Base-by-base conservation (phyloP, 352 stramenopile genomes). In the Pythium utonaiense region DNA sequence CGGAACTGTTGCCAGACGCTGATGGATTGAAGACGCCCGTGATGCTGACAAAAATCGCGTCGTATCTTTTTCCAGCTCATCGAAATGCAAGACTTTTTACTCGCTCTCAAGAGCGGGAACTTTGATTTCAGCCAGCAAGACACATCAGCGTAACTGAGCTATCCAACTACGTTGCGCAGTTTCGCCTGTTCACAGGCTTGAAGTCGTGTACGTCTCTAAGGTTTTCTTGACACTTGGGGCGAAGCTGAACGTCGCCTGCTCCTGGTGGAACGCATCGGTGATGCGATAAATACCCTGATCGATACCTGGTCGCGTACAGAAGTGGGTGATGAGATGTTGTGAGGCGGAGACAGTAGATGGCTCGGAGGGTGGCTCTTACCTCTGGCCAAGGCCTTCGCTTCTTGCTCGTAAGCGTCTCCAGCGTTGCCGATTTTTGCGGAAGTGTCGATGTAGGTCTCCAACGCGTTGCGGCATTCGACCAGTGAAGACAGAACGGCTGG, bases 281-380 rank as follows among this genome's bases (percentile, higher is more conserved):
- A 92, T 87, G 66, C 75, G 77, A 78, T 89, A 86, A 68, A 90
- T 87, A 63, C 78, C 80, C 57, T 82, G 88, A 61, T 92, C 82
- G 42, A 92, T 75, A 55, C 80, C 82, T 89, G 42, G 31, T 7
- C 17, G n/a, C 17, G n/a, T 21, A 42, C 10, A 16, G 25, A 53
- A 51, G 24, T 50, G 33, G 22, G 17, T 9, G 33, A n/a, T 51
- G 13, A 53, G 7, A 57, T 5, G n/a, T 19, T 28, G 17, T 19
- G 28, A 24, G 67, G 24, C 28, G 9, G 5, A 5, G 28, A 33
- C 28, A 5, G 9, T 33, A 9, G 5, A 33, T 33, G 5, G 28
- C 28, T 33, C 5, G 28, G 9, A 10, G 28, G 5, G 28, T 5
- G 28, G 22, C 17, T 27, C 56, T 38, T 53, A 88, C 80, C 79